Evolutionary conservation across 2,329 filamentous ascomycete species (phyloP), one percentile per base, ranked within the genome.

Genomic region (Arthrobotrys pseudoclavata): DNA sequence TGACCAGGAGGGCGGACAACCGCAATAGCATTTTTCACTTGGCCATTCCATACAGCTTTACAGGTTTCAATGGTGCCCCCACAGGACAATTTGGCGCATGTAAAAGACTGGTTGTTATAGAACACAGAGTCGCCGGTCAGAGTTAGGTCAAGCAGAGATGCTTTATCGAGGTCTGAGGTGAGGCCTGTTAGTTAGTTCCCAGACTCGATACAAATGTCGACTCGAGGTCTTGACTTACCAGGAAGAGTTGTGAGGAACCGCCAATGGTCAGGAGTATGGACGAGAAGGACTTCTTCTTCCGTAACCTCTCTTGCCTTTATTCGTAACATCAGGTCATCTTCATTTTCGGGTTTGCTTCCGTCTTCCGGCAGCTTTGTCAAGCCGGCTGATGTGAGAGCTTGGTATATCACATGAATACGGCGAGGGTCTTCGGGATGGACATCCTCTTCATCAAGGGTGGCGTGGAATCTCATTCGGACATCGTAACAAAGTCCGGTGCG

Each of bases 1-100:
- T 99, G 96, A 0, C 96, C 96, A 0, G 96, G 96, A 1, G 96
- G 96, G 13, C 96, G 89, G 81, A 99, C 97, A 42, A 99, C 91
- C 0, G 96, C 96, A 83, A 99, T 96, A 0, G 93, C 94, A 82
- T 99, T 99, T 84, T 96, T 97, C 64, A 97, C 92, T 71, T 89
- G 88, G 2, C 92, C 91, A 1, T 88, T 87, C 24, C 96, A 91
- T 3, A 99, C 93, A n/a, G 92, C 92, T 83, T 94, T 91, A 84
- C 94, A 97, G 0, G 94, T 97, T 84, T 99, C 96, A 79, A 99
- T 97, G 15, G 95, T 94, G 50, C 95, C 95, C 31, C 96, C 96
- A 12, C 92, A 93, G 0, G 96, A 95, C 37, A 99, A 86, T 45
- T 92, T 86, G 0, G 94, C 92, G 34, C 93, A 94, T 50, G 90